These are phyloP conservation scores for Glycine latifolia DNA, from an alignment of 306 rosid genomes.

Conservation along the genomic window DNA sequence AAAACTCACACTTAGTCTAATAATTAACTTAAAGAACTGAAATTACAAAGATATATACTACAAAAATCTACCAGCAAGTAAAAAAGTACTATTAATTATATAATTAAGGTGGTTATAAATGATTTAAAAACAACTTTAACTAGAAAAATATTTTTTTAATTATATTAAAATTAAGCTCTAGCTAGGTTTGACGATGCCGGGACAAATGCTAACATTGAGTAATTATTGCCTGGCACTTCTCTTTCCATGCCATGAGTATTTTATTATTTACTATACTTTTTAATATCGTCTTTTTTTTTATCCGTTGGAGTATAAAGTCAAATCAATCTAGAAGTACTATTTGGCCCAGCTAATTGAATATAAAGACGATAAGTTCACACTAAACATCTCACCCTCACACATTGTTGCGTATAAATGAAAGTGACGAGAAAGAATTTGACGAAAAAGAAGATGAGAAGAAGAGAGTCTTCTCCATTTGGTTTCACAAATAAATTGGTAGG, in stretches of 20 bases:
- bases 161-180: too few species aligned
- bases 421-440: neutral
- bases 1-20: too few species aligned
- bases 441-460: neutral
- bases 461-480: neutral
- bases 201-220: too few species aligned
- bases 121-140: too few species aligned
- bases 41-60: too few species aligned
- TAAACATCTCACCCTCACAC: neutral
- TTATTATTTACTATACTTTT: neutral
- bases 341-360: neutral
- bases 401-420: neutral
- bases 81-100: too few species aligned
- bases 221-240: neutral
- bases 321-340: neutral
- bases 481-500: neutral
- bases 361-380: neutral
- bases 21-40: too few species aligned
- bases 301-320: neutral
- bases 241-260: neutral
- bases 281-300: neutral
- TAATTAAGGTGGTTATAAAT: too few species aligned
- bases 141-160: too few species aligned
- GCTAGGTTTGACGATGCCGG: too few species aligned
- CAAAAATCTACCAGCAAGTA: too few species aligned